Base-by-base conservation (phyloP, 2,329 filamentous ascomycete species). In the Colletotrichum australisinense region DNA sequence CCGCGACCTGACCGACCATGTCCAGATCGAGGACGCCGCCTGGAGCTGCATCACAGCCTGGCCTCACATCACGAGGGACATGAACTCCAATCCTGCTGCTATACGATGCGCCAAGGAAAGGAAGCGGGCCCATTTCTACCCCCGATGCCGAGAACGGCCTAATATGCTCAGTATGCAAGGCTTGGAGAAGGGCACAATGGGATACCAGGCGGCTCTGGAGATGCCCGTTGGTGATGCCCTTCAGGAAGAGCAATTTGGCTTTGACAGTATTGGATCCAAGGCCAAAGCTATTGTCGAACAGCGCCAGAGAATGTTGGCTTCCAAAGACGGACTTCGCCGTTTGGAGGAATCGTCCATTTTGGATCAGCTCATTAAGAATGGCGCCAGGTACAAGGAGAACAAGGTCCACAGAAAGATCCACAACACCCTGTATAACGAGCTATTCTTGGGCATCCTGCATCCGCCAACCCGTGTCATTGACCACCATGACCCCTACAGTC, bases 151-250 rank as follows among this genome's bases (percentile, higher is more conserved):
- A 59, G 91, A 93, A 78, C 83, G 90, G 26, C 93, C 93, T 53
- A 93, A 89, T 79, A 94, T 94, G 92, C 86, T 94, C 72, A 93
- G 91, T 84, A 91, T 92, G 85, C 90, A 93, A 76, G 93, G 92
- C 3, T 82, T 93, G 38, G 93, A 94, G 79, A 91, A 91, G 79
- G 93, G 93, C 55, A 93, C 91, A 22, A 86, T 93, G 78, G 93
- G 93, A 66, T 93, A 91, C 79, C 88, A 90, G 76, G 90, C 92
- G 26, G 93, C 92, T 8, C 84, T 94, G 46, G 91, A 94, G 79
- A 80, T 93, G 46, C 86, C 88, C 26, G 88, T 91, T 19, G 89
- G 91, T 24, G 93, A 94, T 80, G 87, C 88, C 9, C 85, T 93
- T 12, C 86, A 90, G 73, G 90, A 92, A 75, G 87, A 91, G 75